These are phyloP conservation scores for Chlorophyllum brunneum DNA, from an alignment of 768 basidiomycete species.

Conservation along the genomic window DNA sequence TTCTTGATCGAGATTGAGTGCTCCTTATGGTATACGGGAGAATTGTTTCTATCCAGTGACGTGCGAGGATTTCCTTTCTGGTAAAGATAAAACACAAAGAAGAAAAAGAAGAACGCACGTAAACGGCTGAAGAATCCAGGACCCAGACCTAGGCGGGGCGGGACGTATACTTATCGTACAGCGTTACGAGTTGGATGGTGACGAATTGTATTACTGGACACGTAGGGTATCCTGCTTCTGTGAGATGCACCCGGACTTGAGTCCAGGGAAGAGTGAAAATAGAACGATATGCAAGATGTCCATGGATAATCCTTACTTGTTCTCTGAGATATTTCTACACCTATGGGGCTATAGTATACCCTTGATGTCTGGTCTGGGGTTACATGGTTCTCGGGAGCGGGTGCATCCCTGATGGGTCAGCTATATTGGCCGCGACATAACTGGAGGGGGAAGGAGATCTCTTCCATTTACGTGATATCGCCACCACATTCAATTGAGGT, in stretches of 20 bases:
- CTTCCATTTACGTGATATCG: slow-evolving; percentile 6
- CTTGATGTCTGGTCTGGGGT: not conserved
- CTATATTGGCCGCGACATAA: slow-evolving; percentile 1
- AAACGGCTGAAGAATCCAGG: not conserved
- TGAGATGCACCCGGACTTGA: slow-evolving; percentile 10
- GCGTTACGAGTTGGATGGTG: not conserved
- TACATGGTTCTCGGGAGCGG: not conserved
- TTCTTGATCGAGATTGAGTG: slow-evolving; percentile 8
- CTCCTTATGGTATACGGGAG: not conserved
- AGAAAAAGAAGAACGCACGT: not conserved
- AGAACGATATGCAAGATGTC: not conserved
- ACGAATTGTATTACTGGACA: not conserved
- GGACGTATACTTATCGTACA: not conserved
- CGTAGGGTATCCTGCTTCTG: slow-evolving; percentile 3
- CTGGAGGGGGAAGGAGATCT: slow-evolving; percentile 1
- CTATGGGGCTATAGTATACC: not conserved
- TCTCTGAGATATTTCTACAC: not conserved
- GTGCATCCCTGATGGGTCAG: slow-evolving; percentile 2
- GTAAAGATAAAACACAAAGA: slow-evolving; percentile 1
- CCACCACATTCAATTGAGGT: slow-evolving; percentile 6
- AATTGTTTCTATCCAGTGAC: slow-evolving; percentile 1
- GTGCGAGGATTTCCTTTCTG: slow-evolving; percentile 10
- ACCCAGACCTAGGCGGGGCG: slow-evolving; percentile 3
- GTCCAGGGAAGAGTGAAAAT: not conserved
- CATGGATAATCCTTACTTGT: not conserved